phyloP scores from a whole-genome alignment of 2,329 filamentous ascomycete species.

The Fusarium ramigenum region DNA sequence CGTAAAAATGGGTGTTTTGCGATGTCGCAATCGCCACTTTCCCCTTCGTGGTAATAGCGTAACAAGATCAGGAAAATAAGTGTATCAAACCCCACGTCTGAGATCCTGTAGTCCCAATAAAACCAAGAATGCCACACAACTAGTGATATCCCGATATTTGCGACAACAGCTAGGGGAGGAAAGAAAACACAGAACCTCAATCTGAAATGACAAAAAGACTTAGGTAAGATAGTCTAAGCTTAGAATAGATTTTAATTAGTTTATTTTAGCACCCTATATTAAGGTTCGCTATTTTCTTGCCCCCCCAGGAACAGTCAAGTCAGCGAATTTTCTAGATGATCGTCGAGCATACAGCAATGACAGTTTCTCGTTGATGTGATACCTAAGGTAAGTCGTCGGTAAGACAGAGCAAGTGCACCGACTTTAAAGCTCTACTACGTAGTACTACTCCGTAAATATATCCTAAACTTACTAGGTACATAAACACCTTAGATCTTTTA shows the following conservation, averaged over 20 bases:
- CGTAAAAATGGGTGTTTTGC: conserved; percentile 16
- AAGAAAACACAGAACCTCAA: no score
- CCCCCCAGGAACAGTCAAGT: no score
- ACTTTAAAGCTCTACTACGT: background rate
- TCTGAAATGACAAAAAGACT: no score
- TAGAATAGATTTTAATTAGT: no score
- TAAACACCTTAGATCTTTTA: background rate
- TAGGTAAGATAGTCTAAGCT: no score
- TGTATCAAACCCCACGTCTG: conserved; percentile 23
- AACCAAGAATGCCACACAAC: background rate
- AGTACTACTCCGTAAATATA: background rate
- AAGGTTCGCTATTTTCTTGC: no score
- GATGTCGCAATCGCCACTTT: conserved; percentile 44
- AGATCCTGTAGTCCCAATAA: background rate
- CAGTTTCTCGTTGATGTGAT: background rate
- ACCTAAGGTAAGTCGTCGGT: background rate
- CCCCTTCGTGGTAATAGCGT: conserved; percentile 33
- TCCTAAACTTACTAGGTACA: background rate
- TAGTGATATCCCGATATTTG: background rate
- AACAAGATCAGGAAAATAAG: conserved; percentile 11
- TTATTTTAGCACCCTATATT: no score
- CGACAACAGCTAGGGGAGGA: no score
- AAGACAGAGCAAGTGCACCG: no score
- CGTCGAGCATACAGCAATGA: background rate
- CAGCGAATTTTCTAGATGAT: background rate